These are phyloP conservation scores for Candida buenavistaensis DNA, from an alignment of 1,139 yeast genomes.

Conservation along the genomic window DNA sequence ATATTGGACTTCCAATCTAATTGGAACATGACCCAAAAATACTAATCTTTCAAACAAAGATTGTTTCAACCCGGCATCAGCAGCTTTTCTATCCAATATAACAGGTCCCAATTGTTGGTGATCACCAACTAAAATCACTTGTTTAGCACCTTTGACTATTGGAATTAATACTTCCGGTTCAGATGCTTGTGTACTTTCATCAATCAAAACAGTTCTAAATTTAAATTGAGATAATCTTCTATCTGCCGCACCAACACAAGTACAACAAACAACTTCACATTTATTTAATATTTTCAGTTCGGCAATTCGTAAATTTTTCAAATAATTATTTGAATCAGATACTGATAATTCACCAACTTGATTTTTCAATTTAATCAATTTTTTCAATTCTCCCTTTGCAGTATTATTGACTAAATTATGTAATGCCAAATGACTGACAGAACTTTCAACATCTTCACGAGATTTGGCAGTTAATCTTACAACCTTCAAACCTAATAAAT, in stretches of 20 bases:
- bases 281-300: conserved; percentile 53
- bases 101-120: conserved; percentile 96
- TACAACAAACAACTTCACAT: conserved; percentile 86
- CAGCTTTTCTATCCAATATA: conserved; percentile 75
- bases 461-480: conserved; percentile 75
- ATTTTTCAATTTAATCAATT: conserved; percentile 56
- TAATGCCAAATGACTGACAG: conserved; percentile 54
- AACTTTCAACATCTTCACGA: conserved; percentile 77
- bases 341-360: conserved; percentile 72
- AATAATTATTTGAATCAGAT: conserved; percentile 48
- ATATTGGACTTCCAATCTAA: conserved; percentile 86
- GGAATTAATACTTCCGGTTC: conserved; percentile 93
- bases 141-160: conserved; percentile 84
- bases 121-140: conserved; percentile 88
- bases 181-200: conserved; percentile 91
- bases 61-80: conserved; percentile 81
- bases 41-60: conserved; percentile 85
- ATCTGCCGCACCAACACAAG: conserved; percentile 94
- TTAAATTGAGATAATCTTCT: conserved; percentile 50
- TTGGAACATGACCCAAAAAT: conserved; percentile 81
- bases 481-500: conserved; percentile 67
- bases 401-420: conserved; percentile 46
- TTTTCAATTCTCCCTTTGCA: conserved; percentile 59
- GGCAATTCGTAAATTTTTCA: conserved; percentile 39
- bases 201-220: conserved; percentile 80